Evolutionary conservation across 176 grass and related monocot species (phyloP).

Genomic region (Themeda triandra): DNA sequence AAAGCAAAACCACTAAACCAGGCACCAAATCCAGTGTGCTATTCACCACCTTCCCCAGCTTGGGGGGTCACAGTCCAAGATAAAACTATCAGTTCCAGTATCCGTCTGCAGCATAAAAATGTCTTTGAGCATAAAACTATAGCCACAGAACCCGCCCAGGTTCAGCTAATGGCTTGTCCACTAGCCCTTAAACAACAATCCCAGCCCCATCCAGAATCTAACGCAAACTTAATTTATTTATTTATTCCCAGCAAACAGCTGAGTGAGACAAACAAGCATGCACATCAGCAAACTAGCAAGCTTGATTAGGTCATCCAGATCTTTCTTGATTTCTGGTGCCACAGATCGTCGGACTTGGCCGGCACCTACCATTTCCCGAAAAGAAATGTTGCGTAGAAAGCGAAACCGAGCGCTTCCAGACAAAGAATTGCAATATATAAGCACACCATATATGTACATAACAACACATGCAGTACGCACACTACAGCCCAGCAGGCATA

Average conservation of each 20-base stretch:
- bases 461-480: slow-evolving; percentile 10
- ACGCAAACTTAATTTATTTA: slow-evolving; percentile 4
- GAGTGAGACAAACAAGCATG: slow-evolving; percentile 11
- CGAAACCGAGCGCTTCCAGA: not conserved
- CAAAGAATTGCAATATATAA: slow-evolving; percentile 5
- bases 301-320: slow-evolving; percentile 27
- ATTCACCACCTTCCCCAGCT: slow-evolving; percentile 7
- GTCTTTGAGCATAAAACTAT: not conserved
- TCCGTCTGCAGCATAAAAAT: not conserved
- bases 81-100: slow-evolving; percentile 16
- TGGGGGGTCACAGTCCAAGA: slow-evolving; percentile 13
- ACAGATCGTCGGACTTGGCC: not conserved
- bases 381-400: slow-evolving; percentile 24
- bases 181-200: not conserved
- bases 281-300: not conserved
- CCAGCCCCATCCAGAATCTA: not conserved
- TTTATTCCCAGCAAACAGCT: slow-evolving; percentile 10
- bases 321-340: slow-evolving; percentile 24
- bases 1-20: slow-evolving; percentile 49
- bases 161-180: slow-evolving; percentile 23
- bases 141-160: not conserved
- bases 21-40: slow-evolving; percentile 38
- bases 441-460: slow-evolving; percentile 11
- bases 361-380: slow-evolving; percentile 21
- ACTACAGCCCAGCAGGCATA: slow-evolving; percentile 24